Evolutionary conservation across 768 basidiomycete genomes (phyloP).

Genomic region (Russula foetens): DNA sequence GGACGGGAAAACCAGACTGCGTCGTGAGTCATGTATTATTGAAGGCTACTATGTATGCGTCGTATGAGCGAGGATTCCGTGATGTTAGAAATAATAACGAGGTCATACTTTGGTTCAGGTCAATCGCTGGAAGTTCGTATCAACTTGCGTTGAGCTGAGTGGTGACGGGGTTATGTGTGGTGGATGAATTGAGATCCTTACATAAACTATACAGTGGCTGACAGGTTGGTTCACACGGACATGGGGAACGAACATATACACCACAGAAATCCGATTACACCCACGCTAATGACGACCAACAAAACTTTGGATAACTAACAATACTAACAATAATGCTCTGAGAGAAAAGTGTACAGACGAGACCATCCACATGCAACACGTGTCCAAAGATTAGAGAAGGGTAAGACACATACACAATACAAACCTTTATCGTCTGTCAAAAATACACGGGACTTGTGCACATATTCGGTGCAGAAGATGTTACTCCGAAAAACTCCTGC

Average conservation of each 20-base stretch:
- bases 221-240: conserved; percentile 4
- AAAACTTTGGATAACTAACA: background rate
- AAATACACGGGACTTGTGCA: background rate
- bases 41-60: background rate
- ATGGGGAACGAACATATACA: background rate
- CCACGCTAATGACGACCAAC: background rate
- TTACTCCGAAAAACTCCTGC: background rate
- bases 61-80: conserved; percentile 1
- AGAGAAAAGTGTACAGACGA: background rate
- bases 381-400: background rate
- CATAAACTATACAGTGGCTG: conserved; percentile 19
- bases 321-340: too few relatives aligned
- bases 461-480: background rate
- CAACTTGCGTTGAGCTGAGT: background rate
- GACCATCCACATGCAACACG: background rate
- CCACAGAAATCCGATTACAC: too few relatives aligned
- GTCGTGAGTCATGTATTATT: conserved; percentile 87
- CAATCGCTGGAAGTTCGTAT: background rate
- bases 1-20: conserved; percentile 97
- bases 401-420: background rate
- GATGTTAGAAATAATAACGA: background rate
- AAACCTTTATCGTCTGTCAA: background rate
- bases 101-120: conserved; percentile 3
- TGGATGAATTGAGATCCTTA: background rate
- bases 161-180: too few relatives aligned